Evolutionary conservation across 1,139 yeast species (phyloP), one percentile per base, ranked within the genome.

Genomic region (Debaryomycetaceae sp.): DNA sequence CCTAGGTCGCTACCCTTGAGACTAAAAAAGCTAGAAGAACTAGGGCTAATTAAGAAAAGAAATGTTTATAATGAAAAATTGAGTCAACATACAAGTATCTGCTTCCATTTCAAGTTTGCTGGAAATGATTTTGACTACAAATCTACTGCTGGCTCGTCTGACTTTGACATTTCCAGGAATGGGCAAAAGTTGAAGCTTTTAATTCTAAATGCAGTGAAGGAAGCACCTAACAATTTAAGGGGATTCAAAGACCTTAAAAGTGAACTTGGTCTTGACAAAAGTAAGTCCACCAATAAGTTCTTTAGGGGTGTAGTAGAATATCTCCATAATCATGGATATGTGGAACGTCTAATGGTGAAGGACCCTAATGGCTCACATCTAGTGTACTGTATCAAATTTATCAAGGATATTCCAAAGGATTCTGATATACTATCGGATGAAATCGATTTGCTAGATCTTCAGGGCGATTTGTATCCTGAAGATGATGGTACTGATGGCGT

Each of bases 1-100:
- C 79, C 84, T n/a, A 70, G 91, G 49, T 83, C 90, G 44, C 66
- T 84, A 37, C 82, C 90, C 0, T 71, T 81, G 1, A 70, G 93
- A 52, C 67, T 84, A 44, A 80, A 78, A 52, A 72, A 75, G 42
- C 61, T 85, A 30, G 80, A 74, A 47, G 78, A 72, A 13, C 59
- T 66, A 45, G 74, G 78, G 20, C 62, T 81, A 23, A 76, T 83
- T 5, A 63, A 64, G 23, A 79, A 75, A 50, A 64, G 58, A 24
- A 63, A 57, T 41, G 64, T 62, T n/a, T 74, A 65, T 59, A 50
- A 76, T 45, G 65, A 76, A 30, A 65, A 61, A 35, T 61, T 70
- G 30, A 73, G 77, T 6, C 80, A 78, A 50, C 79, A 77, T 41
- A 77, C 83, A 7, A 75, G 74, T 40, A 63, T 75, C 40, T 66